These are phyloP conservation scores for Ceratopteris richardii DNA, from an alignment of 75 land plant species.

Conservation along the genomic window DNA sequence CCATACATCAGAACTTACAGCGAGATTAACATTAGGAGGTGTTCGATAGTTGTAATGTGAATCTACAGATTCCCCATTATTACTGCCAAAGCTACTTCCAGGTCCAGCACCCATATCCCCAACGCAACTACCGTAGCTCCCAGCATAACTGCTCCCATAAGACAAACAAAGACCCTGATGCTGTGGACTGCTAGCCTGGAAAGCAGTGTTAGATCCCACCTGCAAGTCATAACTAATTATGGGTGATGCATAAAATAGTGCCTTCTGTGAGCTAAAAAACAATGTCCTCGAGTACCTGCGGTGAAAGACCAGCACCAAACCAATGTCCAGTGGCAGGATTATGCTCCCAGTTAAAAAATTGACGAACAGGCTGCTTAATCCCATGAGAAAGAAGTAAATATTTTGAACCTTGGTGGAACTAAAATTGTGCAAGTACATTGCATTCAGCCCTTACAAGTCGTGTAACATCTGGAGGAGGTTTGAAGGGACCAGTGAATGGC, in stretches of 20 bases:
- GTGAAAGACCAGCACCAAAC: constrained; percentile 88
- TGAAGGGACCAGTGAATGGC: constrained; percentile 63
- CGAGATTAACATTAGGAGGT: constrained; percentile 22
- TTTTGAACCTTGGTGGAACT: neutral
- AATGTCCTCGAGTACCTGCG: constrained; percentile 37
- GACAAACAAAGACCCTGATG: constrained; percentile 38
- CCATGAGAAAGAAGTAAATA: neutral
- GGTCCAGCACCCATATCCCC: constrained; percentile 41
- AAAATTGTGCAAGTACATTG: neutral
- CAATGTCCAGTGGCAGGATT: constrained; percentile 82
- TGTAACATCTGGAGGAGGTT: constrained; percentile 62
- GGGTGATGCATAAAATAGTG: neutral
- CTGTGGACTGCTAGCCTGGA: constrained; percentile 30
- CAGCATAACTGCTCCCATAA: constrained; percentile 64
- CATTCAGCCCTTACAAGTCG: constrained; percentile 42
- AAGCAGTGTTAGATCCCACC: neutral
- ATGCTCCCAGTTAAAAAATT: constrained; percentile 52
- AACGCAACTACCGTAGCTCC: constrained; percentile 73
- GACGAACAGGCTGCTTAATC: constrained; percentile 53
- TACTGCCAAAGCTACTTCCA: constrained; percentile 81
- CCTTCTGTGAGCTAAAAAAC: neutral
- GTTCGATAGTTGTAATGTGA: neutral
- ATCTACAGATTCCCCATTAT: constrained; percentile 35
- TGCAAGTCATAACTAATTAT: neutral
- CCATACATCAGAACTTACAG: constrained; percentile 56